Conservation (phyloP, 306 rosid genomes). For the Chamaecrista fasciculata region DNA sequence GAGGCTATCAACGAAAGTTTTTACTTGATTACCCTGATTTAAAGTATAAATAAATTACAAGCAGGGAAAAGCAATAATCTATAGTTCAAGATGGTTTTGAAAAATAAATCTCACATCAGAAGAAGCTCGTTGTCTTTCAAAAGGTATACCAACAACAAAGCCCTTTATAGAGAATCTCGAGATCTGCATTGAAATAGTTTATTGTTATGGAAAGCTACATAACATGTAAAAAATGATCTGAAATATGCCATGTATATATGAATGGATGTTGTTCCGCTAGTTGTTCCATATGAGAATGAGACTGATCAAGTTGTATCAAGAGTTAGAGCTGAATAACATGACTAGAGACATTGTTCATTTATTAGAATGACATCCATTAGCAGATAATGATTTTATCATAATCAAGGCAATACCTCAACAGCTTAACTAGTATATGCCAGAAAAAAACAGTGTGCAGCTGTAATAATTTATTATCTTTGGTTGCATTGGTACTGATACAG, state of each 20-base stretch:
- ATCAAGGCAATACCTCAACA: constrained; percentile 6
- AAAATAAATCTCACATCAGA: constrained; percentile 45
- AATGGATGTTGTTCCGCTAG: neutral
- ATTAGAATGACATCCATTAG: neutral
- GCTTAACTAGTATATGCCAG: neutral
- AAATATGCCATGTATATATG: neutral
- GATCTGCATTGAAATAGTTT: constrained; percentile 51
- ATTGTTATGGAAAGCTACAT: constrained; percentile 6
- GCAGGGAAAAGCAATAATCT: neutral
- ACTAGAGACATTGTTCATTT: neutral
- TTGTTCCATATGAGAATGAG: neutral
- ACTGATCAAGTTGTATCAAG: neutral
- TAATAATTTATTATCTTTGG: too few species aligned
- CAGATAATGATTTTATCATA: neutral
- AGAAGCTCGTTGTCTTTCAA: constrained; percentile 24
- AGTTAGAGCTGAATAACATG: neutral
- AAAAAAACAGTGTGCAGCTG: too few species aligned
- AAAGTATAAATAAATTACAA: constrained; percentile 15
- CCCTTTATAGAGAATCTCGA: constrained; percentile 60
- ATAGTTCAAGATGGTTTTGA: constrained; percentile 6
- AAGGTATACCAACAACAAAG: constrained; percentile 71
- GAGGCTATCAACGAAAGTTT: constrained; percentile 60
- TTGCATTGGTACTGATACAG: too few species aligned
- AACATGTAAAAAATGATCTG: neutral
- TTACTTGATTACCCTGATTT: constrained; percentile 55